These are phyloP conservation scores for Amanita molliuscula DNA, from an alignment of 768 basidiomycete genomes.

Conservation along the genomic window DNA sequence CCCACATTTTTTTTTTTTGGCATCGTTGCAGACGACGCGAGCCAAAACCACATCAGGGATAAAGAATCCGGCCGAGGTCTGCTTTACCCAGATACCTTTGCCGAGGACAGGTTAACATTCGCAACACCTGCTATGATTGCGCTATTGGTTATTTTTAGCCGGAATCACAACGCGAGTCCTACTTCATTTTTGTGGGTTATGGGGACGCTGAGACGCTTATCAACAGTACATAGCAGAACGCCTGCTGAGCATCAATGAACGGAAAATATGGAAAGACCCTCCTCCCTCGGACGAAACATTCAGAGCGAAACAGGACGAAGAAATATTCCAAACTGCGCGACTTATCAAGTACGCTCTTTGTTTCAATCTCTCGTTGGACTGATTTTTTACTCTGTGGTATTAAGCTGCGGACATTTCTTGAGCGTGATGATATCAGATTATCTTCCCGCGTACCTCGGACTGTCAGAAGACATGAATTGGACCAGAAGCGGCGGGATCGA, in stretches of 20 bases:
- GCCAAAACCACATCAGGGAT: slow-evolving; percentile 34
- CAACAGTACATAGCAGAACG: slow-evolving; percentile 41
- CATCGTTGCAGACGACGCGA: slow-evolving; percentile 19
- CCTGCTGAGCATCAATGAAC: slow-evolving; percentile 47
- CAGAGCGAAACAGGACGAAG: slow-evolving; percentile 33
- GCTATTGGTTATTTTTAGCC: slow-evolving; percentile 42
- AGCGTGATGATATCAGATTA: slow-evolving; percentile 47
- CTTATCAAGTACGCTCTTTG: slow-evolving; percentile 32
- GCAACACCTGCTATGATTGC: slow-evolving; percentile 44
- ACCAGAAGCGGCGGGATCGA: slow-evolving; percentile 12
- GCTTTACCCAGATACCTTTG: slow-evolving; percentile 43
- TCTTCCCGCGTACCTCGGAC: slow-evolving; percentile 46
- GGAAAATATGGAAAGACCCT: slow-evolving; percentile 32
- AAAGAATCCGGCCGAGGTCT: slow-evolving; percentile 38
- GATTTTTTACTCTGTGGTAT: neutral
- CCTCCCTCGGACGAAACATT: slow-evolving; percentile 19
- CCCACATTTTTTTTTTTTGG: neutral
- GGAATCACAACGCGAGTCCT: slow-evolving; percentile 46
- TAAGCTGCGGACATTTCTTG: slow-evolving; percentile 44
- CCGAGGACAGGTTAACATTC: slow-evolving; percentile 40
- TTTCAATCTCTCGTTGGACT: neutral
- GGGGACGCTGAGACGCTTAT: neutral
- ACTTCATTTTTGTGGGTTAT: no score
- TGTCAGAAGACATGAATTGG: slow-evolving; percentile 43
- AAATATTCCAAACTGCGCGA: slow-evolving; percentile 46